Evolutionary conservation across 2,329 filamentous ascomycete genomes (phyloP), one percentile per base, ranked within the genome.

Genomic region (Teratosphaeria pseudoeucalypti): DNA sequence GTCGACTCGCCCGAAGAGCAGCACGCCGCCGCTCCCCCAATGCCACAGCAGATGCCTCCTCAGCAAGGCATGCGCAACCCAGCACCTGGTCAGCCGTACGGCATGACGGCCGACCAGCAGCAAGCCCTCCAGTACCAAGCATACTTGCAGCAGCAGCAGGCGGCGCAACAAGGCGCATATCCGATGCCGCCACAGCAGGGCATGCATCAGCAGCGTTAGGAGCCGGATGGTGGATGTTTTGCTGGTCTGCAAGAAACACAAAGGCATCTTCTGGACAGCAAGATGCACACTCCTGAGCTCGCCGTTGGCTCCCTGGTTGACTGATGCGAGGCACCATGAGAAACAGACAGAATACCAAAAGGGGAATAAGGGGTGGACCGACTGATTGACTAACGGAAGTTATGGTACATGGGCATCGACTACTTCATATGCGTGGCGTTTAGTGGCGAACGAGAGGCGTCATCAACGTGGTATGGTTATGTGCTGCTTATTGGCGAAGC

Each of bases 1-100:
- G 88, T 90, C 70, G 91, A 96, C 66, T 95, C 92, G 1, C 92
- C 92, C 58, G 94, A 97, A 76, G 94, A 97, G 74, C 86, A 91
- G 62, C 77, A 85, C 64, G 86, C 88, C 70, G 84, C 70, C n/a
- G 66, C 68, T 26, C 64, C 70, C n/a, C 67, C 68, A 16, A 72
- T 72, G 63, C 65, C 70, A n/a, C 69, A 69, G 43, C 63, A 63
- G 59, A 71, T 73, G 65, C 68, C 68, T 39, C 67, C 66, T 10
- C 68, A 67, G 53, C 62, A 62, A 60, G 70, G 71, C 65, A 70
- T 71, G 65, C 64, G 67, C 55, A 65, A 64, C 62, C 65, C 67
- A 59, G 63, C 67, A 58, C 62, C 65, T 3, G 64, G 64, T 34
- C 63, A 68, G 57, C 65, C 68, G 52, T 66, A 70, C 14, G 71